Evolutionary conservation across 2,329 filamentous ascomycete species (phyloP).

Genomic region (Clarireedia homoeocarpa): DNA sequence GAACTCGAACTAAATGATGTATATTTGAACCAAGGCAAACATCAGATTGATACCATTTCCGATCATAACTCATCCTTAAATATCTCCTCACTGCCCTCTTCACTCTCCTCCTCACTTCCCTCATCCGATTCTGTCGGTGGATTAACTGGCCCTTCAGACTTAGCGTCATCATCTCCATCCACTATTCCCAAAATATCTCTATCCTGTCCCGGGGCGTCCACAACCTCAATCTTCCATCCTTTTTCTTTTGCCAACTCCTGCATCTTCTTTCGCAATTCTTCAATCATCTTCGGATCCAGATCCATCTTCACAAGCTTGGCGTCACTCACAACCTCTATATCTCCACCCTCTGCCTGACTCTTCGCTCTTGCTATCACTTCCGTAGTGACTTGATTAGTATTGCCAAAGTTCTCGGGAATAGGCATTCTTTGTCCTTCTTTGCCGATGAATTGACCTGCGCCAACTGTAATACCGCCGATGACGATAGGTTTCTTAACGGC

Average conservation of each 20-base stretch:
- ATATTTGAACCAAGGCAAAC: neutral
- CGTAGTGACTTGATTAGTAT: conserved; percentile 49
- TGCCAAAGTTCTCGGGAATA: conserved; percentile 31
- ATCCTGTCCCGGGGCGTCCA: conserved; percentile 54
- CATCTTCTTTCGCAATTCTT: conserved; percentile 60
- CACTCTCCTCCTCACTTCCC: neutral
- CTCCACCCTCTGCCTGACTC: conserved; percentile 24
- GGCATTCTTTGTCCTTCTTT: conserved; percentile 26
- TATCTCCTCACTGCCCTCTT: conserved; percentile 40
- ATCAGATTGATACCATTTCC: neutral
- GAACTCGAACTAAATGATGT: no score
- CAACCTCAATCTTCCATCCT: conserved; percentile 74
- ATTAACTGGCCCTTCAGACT: neutral
- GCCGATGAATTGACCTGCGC: conserved; percentile 25
- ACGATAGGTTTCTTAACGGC: conserved; percentile 30
- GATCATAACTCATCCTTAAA: conserved; percentile 45
- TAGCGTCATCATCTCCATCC: conserved; percentile 44
- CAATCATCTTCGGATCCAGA: conserved; percentile 49
- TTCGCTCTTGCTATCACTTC: conserved; percentile 22
- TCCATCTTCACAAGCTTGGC: conserved; percentile 63
- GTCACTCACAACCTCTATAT: conserved; percentile 40
- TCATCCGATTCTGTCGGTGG: neutral
- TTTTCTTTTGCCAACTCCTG: conserved; percentile 61
- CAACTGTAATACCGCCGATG: conserved; percentile 24
- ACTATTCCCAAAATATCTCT: conserved; percentile 65